Conservation (phyloP, 805 yeast genomes). For the Candida fluviatilis region DNA sequence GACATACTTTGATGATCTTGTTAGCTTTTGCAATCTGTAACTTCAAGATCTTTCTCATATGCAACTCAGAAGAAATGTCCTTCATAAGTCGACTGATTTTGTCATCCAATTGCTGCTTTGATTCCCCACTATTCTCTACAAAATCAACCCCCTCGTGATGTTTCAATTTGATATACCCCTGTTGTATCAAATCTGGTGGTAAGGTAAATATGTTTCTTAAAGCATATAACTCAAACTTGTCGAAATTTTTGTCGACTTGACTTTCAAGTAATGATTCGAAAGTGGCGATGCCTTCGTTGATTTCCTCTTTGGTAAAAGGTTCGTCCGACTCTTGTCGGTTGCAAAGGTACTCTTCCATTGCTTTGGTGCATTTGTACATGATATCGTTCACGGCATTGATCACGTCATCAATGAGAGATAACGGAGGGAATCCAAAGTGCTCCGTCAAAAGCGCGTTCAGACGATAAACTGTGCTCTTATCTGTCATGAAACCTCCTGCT, state of each 20-base stretch:
- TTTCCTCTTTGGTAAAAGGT: slow-evolving; percentile 38
- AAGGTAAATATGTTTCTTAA: slow-evolving; percentile 70
- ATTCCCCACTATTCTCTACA: slow-evolving; percentile 1
- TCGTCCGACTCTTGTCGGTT: slow-evolving; percentile 22
- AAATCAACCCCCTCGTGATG: slow-evolving; percentile 60
- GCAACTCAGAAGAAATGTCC: slow-evolving; percentile 41
- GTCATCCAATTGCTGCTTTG: slow-evolving; percentile 19
- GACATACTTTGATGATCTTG: slow-evolving; percentile 28
- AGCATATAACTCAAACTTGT: slow-evolving; percentile 78
- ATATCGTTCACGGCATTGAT: slow-evolving; percentile 84
- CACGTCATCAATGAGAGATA: slow-evolving; percentile 78
- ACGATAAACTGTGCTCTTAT: slow-evolving; percentile 20
- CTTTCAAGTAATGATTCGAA: slow-evolving; percentile 73
- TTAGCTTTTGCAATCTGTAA: slow-evolving; percentile 36
- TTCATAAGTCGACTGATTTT: slow-evolving; percentile 28
- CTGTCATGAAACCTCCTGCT: slow-evolving; percentile 5
- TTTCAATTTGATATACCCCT: slow-evolving; percentile 62
- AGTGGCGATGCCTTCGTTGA: slow-evolving; percentile 74
- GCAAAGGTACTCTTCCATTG: slow-evolving; percentile 64
- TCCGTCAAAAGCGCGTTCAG: slow-evolving; percentile 60
- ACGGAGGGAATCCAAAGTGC: slow-evolving; percentile 81
- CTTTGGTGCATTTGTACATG: slow-evolving; percentile 76
- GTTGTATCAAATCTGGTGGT: slow-evolving; percentile 59
- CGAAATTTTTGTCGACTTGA: slow-evolving; percentile 77
- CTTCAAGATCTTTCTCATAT: slow-evolving; percentile 37